Evolutionary conservation across 2,329 filamentous ascomycete species (phyloP).

Genomic region (Dothiorella sarmentorum): DNA sequence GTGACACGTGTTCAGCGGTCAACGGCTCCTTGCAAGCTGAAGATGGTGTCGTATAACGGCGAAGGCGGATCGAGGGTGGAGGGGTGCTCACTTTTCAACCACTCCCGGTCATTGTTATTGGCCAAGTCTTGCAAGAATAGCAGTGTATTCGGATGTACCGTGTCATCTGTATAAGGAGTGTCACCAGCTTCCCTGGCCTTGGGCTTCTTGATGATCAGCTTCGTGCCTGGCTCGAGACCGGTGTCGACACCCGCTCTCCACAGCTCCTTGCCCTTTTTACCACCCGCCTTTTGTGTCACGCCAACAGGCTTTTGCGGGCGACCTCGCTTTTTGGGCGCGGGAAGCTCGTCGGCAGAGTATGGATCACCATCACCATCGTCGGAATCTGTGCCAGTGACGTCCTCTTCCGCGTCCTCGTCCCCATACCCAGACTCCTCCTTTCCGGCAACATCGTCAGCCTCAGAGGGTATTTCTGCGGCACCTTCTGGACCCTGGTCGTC

Average conservation of each 20-base stretch:
- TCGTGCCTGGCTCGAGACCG: constrained; percentile 56
- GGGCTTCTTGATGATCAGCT: constrained; percentile 60
- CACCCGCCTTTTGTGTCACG: constrained; percentile 18
- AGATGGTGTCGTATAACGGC: not conserved
- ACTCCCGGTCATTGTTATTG: constrained; percentile 59
- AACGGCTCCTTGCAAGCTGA: constrained; percentile 5
- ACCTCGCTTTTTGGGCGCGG: constrained; percentile 25
- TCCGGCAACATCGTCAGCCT: constrained; percentile 34
- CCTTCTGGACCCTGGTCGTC: constrained; percentile 21
- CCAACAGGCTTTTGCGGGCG: constrained; percentile 20
- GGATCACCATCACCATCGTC: constrained; percentile 33
- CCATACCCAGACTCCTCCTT: constrained; percentile 42
- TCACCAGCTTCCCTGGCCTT: constrained; percentile 59
- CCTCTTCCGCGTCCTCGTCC: constrained; percentile 40
- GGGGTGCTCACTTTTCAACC: constrained; percentile 56
- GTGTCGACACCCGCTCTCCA: constrained; percentile 56
- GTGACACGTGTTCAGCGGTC: constrained; percentile 13
- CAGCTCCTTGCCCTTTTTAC: constrained; percentile 45
- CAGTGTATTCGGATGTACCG: constrained; percentile 62
- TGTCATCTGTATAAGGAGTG: constrained; percentile 55
- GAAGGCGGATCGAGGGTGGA: not conserved
- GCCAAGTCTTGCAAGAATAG: constrained; percentile 58
- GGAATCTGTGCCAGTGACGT: constrained; percentile 28
- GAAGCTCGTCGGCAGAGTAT: constrained; percentile 28
- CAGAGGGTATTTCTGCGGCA: constrained; percentile 23